A percentile compares a stretch with the other conserved stretches of the same genome.
These are phyloP conservation scores for Trichoderma citrinoviride DNA, from an alignment of 2,329 filamentous ascomycete species.

Conservation along the genomic window DNA sequence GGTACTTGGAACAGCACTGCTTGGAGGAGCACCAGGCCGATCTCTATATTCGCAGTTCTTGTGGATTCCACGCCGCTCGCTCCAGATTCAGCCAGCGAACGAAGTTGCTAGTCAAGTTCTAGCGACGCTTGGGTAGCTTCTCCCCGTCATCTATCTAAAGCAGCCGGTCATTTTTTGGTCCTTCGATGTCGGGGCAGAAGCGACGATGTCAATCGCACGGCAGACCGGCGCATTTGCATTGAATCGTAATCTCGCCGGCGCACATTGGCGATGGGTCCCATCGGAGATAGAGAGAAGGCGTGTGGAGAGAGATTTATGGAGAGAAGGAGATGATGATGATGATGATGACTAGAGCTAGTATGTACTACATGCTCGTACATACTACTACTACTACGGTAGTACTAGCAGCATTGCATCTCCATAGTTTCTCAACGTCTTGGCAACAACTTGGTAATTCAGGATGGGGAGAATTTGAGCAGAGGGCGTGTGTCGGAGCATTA, in stretches of 20 bases:
- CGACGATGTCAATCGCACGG: background rate
- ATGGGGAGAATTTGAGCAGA: too few species aligned
- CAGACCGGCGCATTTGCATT: background rate
- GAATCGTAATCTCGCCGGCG: conserved; percentile 11
- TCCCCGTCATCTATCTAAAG: conserved; percentile 12
- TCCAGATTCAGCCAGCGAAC: too few species aligned
- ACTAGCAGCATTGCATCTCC: too few species aligned
- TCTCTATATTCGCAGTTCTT: background rate
- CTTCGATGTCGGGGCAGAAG: background rate
- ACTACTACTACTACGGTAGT: background rate
- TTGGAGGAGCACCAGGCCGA: background rate
- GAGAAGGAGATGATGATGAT: background rate
- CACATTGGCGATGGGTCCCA: background rate
- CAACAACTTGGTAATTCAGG: too few species aligned
- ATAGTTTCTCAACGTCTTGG: too few species aligned
- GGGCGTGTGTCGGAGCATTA: too few species aligned
- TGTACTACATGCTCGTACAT: background rate
- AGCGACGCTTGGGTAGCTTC: too few species aligned
- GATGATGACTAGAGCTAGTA: too few species aligned
- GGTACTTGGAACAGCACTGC: too few species aligned
- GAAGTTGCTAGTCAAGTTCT: too few species aligned
- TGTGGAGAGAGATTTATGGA: background rate
- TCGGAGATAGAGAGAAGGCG: background rate
- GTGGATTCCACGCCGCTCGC: too few species aligned
- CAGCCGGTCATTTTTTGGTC: background rate